phyloP scores from a whole-genome alignment of 805 yeast genomes.

The Candida lessepsii region DNA sequence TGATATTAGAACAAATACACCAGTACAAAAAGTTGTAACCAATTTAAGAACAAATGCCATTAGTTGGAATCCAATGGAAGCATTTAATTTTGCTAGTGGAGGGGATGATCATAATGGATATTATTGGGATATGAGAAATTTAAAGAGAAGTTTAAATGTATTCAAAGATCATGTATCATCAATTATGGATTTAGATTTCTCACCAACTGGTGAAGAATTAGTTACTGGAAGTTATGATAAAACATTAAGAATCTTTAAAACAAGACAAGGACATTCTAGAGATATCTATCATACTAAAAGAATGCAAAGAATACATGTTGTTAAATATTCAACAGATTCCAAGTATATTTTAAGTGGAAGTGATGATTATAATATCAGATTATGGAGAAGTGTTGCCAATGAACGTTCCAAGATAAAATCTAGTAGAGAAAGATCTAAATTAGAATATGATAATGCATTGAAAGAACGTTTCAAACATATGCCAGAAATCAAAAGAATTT shows the following conservation, averaged over 20 bases:
- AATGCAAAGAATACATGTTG: conserved; percentile 92
- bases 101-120: conserved; percentile 94
- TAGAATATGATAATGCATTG: conserved; percentile 88
- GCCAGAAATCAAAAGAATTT: conserved; percentile 92
- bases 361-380: conserved; percentile 91
- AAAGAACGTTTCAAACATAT: conserved; percentile 90
- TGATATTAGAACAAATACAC: conserved; percentile 86
- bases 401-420: conserved; percentile 82
- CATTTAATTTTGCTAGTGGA: conserved; percentile 87
- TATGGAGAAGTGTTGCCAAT: conserved; percentile 89
- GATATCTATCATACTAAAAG: conserved; percentile 96
- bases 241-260: conserved; percentile 77
- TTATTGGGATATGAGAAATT: conserved; percentile 93
- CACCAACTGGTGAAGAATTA: conserved; percentile 95
- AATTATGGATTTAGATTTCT: conserved; percentile 88
- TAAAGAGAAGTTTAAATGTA: conserved; percentile 77
- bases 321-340: conserved; percentile 84
- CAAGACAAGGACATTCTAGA: conserved; percentile 84
- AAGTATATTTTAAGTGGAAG: conserved; percentile 86
- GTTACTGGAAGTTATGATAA: conserved; percentile 96
- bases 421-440: conserved; percentile 71
- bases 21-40: conserved; percentile 87
- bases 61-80: conserved; percentile 98
- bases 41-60: conserved; percentile 79
- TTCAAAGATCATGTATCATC: conserved; percentile 96